phyloP scores from a whole-genome alignment of 2,329 filamentous ascomycete genomes.

The Trichoderma sp. region DNA sequence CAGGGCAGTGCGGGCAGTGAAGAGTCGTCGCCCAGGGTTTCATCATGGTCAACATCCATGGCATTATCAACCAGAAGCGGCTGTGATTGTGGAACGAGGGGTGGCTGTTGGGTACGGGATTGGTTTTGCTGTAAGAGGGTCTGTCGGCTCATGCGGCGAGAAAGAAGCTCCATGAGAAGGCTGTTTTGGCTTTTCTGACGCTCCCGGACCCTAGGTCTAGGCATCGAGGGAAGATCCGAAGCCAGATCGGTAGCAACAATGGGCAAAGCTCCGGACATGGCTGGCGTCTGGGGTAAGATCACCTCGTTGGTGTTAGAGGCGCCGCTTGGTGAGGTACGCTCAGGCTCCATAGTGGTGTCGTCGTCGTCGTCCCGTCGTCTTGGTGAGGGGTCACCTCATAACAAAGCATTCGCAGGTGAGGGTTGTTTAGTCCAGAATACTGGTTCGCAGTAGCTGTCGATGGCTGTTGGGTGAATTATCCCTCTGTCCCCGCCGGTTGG shows the following conservation, averaged over 20 bases:
- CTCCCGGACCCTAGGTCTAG: background rate
- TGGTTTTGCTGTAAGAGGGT: constrained; percentile 13
- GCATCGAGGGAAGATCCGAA: background rate
- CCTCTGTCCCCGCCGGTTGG: background rate
- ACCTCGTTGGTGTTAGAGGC: background rate
- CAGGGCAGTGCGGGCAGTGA: background rate
- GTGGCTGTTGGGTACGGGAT: background rate
- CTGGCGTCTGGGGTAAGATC: background rate
- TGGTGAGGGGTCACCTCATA: background rate
- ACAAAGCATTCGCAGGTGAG: constrained; percentile 6
- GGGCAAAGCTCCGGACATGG: constrained; percentile 3
- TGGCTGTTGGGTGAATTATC: background rate
- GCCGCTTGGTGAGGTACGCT: background rate
- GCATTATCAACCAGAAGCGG: background rate
- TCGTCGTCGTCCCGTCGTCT: constrained; percentile 13
- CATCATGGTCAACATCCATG: constrained; percentile 14
- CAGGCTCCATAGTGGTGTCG: constrained; percentile 3
- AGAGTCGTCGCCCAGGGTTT: background rate
- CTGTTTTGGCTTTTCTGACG: background rate
- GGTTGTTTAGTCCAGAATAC: background rate
- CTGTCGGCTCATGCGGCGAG: constrained; percentile 18
- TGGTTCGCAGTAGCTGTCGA: background rate
- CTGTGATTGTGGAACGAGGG: background rate
- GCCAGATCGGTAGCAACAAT: background rate
- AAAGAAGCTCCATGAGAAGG: constrained; percentile 18